These are phyloP conservation scores for Agaricus subrufescens DNA, from an alignment of 768 basidiomycete species.

Conservation along the genomic window DNA sequence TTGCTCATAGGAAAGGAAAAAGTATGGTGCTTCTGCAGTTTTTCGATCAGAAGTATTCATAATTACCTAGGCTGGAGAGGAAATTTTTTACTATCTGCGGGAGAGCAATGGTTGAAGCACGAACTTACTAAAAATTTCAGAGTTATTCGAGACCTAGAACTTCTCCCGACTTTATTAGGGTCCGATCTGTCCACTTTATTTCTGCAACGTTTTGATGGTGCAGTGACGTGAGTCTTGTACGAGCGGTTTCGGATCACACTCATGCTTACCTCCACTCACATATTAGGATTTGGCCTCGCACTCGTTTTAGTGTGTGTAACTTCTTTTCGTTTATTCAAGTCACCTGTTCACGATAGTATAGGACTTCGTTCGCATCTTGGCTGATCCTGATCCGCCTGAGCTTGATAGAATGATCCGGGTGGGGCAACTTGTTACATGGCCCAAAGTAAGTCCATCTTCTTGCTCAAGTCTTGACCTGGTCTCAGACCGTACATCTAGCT, in stretches of 20 bases:
- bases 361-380: slow-evolving; percentile 84
- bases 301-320: slow-evolving; percentile 57
- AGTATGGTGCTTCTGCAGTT: slow-evolving; percentile 35
- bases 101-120: slow-evolving; percentile 92
- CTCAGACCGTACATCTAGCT: slow-evolving; percentile 40
- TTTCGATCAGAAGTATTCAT: slow-evolving; percentile 16
- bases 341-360: slow-evolving; percentile 19
- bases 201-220: slow-evolving; percentile 87
- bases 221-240: slow-evolving; percentile 65
- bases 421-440: slow-evolving; percentile 93
- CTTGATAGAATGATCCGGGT: slow-evolving; percentile 83
- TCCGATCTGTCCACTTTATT: slow-evolving; percentile 98
- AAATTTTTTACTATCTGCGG: slow-evolving; percentile 87
- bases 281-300: slow-evolving; percentile 79
- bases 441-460: slow-evolving; percentile 56
- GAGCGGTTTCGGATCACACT: neutral
- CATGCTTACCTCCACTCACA: neutral
- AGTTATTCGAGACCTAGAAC: slow-evolving; percentile 94
- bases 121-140: slow-evolving; percentile 97
- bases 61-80: slow-evolving; percentile 77
- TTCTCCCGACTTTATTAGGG: slow-evolving; percentile 88
- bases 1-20: slow-evolving; percentile 91
- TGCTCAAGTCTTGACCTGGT: neutral
- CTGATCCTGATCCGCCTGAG: slow-evolving; percentile 77
- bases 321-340: neutral